A percentile compares a stretch with the other conserved stretches of the same genome.
These are phyloP conservation scores for Emergomyces orientalis DNA, from an alignment of 2,329 filamentous ascomycete species.

Conservation along the genomic window DNA sequence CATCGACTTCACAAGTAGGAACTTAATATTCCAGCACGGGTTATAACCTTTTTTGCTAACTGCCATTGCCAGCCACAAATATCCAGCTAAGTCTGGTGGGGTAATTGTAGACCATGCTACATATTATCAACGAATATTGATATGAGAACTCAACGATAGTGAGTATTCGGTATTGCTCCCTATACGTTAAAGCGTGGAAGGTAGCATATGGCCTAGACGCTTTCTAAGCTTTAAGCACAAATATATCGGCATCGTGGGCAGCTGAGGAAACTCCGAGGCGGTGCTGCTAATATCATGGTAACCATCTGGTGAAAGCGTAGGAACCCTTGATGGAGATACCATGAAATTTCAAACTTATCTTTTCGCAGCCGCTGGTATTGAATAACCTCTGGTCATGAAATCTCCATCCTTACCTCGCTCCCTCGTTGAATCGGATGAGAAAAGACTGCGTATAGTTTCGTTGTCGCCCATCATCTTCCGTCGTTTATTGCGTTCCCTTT, in stretches of 20 bases:
- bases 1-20: not conserved
- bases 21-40: not conserved
- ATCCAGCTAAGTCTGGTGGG: not conserved
- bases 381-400: conserved; percentile 52
- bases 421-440: conserved; percentile 38
- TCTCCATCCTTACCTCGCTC: conserved; percentile 38
- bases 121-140: not conserved
- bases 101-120: not conserved
- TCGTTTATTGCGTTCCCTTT: conserved; percentile 71
- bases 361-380: conserved; percentile 39
- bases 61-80: not conserved
- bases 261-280: not conserved
- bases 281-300: not conserved
- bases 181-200: not conserved
- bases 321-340: not conserved
- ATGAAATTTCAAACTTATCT: conserved; percentile 20
- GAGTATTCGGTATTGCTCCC: not conserved
- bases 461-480: conserved; percentile 58
- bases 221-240: not conserved
- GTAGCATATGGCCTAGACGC: not conserved
- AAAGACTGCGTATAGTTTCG: conserved; percentile 48
- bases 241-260: not conserved
- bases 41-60: not conserved
- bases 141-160: not conserved
- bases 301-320: not conserved